These are phyloP conservation scores for Kluyveromyces marxianus DNA, from an alignment of 1,139 yeast species.

Conservation along the genomic window DNA sequence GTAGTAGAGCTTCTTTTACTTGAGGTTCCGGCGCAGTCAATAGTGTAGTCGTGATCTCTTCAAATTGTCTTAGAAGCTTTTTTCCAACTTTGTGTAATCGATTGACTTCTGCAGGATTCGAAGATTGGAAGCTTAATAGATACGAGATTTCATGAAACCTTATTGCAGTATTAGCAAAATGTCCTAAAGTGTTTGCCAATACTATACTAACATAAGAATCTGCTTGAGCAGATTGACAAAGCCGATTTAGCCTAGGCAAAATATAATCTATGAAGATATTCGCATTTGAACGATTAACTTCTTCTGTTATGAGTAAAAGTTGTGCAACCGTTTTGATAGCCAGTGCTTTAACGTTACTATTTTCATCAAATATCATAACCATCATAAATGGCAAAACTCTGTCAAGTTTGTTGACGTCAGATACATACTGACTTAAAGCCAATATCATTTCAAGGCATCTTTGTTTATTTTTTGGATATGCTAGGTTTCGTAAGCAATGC, in stretches of 20 bases:
- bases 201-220: constrained; percentile 50
- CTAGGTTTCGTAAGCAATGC: constrained; percentile 58
- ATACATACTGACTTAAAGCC: constrained; percentile 66
- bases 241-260: constrained; percentile 55
- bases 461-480: constrained; percentile 52
- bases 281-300: constrained; percentile 67
- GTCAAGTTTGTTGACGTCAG: constrained; percentile 81
- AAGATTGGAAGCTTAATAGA: constrained; percentile 31
- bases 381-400: constrained; percentile 76
- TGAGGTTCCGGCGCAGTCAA: constrained; percentile 61
- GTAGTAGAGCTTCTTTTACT: constrained; percentile 64
- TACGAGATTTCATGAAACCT: constrained; percentile 60
- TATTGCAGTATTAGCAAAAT: constrained; percentile 54
- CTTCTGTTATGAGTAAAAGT: constrained; percentile 55
- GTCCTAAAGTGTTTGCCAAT: constrained; percentile 68
- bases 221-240: constrained; percentile 35
- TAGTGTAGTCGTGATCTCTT: constrained; percentile 53
- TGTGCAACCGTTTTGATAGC: constrained; percentile 56
- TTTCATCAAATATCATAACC: constrained; percentile 43
- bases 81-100: constrained; percentile 15
- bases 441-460: constrained; percentile 71
- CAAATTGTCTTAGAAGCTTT: constrained; percentile 40
- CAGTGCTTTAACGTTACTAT: constrained; percentile 51
- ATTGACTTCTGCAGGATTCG: constrained; percentile 27
- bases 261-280: constrained; percentile 75